phyloP scores from a whole-genome alignment of 306 rosid species.

The Quercus agrifolia region DNA sequence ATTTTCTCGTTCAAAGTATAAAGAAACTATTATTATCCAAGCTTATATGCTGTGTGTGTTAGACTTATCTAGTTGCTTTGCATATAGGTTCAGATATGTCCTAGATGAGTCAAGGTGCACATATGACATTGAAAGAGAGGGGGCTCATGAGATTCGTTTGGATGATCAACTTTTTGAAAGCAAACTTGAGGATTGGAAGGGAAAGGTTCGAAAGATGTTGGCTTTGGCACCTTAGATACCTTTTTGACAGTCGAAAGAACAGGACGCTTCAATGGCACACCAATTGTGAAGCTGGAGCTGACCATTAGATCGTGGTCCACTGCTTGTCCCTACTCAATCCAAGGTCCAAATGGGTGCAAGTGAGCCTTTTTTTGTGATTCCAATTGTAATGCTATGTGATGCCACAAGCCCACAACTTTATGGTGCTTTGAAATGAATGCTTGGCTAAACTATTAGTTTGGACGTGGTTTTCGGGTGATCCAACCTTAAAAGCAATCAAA shows the following conservation, averaged over 20 bases:
- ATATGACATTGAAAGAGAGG: constrained; percentile 18
- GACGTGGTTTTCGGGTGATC: not conserved
- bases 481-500: not conserved
- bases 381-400: constrained; percentile 16
- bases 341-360: constrained; percentile 29
- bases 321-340: constrained; percentile 34
- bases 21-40: too few relatives aligned
- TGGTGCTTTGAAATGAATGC: not conserved
- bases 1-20: too few relatives aligned
- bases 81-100: not conserved
- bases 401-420: constrained; percentile 34
- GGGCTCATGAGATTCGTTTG: constrained; percentile 47
- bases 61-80: too few relatives aligned
- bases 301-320: constrained; percentile 29
- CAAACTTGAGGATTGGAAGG: constrained; percentile 34
- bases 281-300: constrained; percentile 13
- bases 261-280: constrained; percentile 15
- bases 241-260: constrained; percentile 19
- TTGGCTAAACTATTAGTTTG: constrained; percentile 1
- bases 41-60: too few relatives aligned
- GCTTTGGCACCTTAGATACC: constrained; percentile 34
- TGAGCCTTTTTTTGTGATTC: constrained; percentile 27
- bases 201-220: constrained; percentile 38
- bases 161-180: constrained; percentile 42
- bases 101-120: constrained; percentile 36